Conservation (phyloP, 2,329 filamentous ascomycete species). For the Acephala macrosclerotiorum region DNA sequence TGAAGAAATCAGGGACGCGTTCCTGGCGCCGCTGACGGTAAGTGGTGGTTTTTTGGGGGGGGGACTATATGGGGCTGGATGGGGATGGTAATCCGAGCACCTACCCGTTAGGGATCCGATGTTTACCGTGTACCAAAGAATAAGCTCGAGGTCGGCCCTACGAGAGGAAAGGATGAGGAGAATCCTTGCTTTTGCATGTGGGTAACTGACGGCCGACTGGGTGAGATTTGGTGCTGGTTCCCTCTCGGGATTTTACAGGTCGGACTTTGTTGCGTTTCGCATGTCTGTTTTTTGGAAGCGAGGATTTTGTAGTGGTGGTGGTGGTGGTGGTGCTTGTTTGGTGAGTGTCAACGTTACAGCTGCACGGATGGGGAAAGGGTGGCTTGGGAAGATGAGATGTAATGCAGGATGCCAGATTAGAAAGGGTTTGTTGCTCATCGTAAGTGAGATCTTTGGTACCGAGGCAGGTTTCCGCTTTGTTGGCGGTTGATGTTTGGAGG, state of each 20-base stretch:
- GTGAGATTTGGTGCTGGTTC: neutral
- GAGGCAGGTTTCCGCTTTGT: neutral
- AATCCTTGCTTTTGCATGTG: too few species aligned
- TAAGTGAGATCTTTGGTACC: neutral
- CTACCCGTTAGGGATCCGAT: too few species aligned
- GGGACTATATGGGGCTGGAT: too few species aligned
- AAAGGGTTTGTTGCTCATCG: constrained; percentile 3
- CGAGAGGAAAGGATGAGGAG: too few species aligned
- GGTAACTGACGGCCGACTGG: neutral
- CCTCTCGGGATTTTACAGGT: neutral
- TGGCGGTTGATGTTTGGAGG: too few species aligned
- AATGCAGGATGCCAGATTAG: too few species aligned
- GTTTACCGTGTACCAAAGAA: too few species aligned
- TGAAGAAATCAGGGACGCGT: too few species aligned
- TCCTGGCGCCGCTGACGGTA: too few species aligned
- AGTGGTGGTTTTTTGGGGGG: too few species aligned
- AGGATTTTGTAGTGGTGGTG: neutral
- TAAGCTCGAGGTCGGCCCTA: too few species aligned
- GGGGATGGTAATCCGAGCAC: too few species aligned
- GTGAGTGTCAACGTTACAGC: neutral
- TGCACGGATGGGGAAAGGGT: neutral
- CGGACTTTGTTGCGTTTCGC: constrained; percentile 10
- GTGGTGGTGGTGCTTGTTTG: neutral
- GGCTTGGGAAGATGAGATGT: neutral
- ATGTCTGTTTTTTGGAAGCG: neutral